Conservation (phyloP, 2,329 filamentous ascomycete genomes). For the Colletotrichum costaricense region DNA sequence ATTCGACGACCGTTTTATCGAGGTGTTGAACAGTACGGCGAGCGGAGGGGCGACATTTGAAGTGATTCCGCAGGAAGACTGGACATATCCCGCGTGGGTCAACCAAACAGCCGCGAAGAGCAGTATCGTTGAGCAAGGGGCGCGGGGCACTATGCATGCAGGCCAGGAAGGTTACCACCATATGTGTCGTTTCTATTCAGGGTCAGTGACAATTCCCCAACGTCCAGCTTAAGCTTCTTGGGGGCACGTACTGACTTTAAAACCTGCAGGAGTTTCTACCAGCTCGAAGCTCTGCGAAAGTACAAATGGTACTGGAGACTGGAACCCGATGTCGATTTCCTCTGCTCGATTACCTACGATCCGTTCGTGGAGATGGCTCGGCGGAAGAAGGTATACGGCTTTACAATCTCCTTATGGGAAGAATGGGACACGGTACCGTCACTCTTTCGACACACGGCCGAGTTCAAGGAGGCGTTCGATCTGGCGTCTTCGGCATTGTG, state of each 20-base stretch:
- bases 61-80: neutral
- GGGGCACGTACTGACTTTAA: neutral
- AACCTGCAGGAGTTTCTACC: constrained; percentile 48
- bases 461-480: constrained; percentile 52
- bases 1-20: constrained; percentile 53
- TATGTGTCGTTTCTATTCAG: constrained; percentile 56
- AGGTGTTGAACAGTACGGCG: constrained; percentile 46
- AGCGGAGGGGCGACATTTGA: neutral
- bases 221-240: neutral
- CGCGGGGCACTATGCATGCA: constrained; percentile 49
- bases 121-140: constrained; percentile 47
- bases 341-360: constrained; percentile 59
- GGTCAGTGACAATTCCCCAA: neutral
- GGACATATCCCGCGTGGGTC: constrained; percentile 49
- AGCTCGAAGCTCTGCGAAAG: constrained; percentile 50
- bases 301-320: constrained; percentile 62
- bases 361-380: constrained; percentile 58
- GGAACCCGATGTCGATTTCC: constrained; percentile 57
- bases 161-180: constrained; percentile 53
- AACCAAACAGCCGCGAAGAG: constrained; percentile 44
- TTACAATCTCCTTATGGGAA: constrained; percentile 56
- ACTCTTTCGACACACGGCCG: constrained; percentile 53
- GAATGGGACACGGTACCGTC: constrained; percentile 53
- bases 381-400: constrained; percentile 57
- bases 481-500: constrained; percentile 51